Percentiles rank a stretch among this genome's conserved stretches.
Evolutionary conservation across 2,329 filamentous ascomycete species (phyloP).

Genomic region (Trichoderma simmonsii): DNA sequence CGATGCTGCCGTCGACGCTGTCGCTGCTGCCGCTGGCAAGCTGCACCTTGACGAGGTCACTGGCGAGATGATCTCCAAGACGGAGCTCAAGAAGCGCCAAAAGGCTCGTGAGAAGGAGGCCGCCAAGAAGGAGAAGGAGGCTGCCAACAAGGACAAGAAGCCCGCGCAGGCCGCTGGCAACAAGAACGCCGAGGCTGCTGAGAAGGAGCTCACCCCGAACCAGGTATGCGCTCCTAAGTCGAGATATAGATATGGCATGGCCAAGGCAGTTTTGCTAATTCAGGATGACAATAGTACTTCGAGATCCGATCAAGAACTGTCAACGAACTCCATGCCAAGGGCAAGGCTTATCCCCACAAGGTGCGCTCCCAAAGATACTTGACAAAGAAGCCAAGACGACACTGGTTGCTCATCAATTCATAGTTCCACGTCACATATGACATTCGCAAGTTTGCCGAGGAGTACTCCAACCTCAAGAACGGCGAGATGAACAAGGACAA

Average conservation of each 20-base stretch:
- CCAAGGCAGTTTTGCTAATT: neutral
- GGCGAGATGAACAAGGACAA: constrained; percentile 78
- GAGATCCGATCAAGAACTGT: constrained; percentile 87
- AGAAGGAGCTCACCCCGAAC: constrained; percentile 56
- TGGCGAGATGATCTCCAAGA: constrained; percentile 81
- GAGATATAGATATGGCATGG: too few species aligned
- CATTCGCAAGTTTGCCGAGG: constrained; percentile 71
- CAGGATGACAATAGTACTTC: constrained; percentile 61
- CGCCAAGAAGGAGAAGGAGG: constrained; percentile 84
- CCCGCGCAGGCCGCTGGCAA: constrained; percentile 25
- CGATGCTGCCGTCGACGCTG: constrained; percentile 44
- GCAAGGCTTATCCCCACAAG: constrained; percentile 76
- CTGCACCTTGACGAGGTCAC: constrained; percentile 89
- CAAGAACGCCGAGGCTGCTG: constrained; percentile 59
- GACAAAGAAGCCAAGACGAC: too few species aligned
- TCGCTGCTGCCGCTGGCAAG: constrained; percentile 61
- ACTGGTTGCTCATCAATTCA: neutral
- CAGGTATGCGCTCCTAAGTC: constrained; percentile 34
- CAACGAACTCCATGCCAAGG: constrained; percentile 42
- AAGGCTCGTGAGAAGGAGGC: constrained; percentile 86
- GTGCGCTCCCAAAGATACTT: constrained; percentile 21
- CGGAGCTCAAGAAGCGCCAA: constrained; percentile 89
- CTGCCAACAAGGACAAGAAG: constrained; percentile 48
- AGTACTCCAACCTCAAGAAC: constrained; percentile 79
- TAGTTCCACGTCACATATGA: constrained; percentile 80